phyloP scores from a whole-genome alignment of 2,329 filamentous ascomycete species.

The Talaromyces sp. region DNA sequence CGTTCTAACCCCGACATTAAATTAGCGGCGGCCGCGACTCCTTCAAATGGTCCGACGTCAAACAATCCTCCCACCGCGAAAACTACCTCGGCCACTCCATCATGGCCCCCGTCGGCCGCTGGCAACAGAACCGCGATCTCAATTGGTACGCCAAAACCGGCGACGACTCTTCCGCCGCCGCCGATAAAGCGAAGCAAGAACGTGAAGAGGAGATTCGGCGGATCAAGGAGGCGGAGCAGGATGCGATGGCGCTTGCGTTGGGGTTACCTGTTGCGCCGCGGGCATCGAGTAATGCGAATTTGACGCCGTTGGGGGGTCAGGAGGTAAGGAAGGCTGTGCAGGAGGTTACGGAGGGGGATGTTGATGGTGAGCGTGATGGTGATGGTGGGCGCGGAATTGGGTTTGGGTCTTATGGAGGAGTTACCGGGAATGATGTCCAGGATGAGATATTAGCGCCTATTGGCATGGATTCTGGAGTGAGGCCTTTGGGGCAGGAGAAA shows the following conservation, averaged over 20 bases:
- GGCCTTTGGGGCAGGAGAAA: slow-evolving; percentile 31
- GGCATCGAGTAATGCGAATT: slow-evolving; percentile 59
- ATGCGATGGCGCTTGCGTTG: slow-evolving; percentile 79
- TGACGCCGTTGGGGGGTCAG: slow-evolving; percentile 61
- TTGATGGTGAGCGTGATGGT: slow-evolving; percentile 29
- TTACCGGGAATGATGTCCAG: slow-evolving; percentile 29
- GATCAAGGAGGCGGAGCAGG: slow-evolving; percentile 89
- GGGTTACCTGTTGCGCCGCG: slow-evolving; percentile 69
- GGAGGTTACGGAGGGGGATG: slow-evolving; percentile 33
- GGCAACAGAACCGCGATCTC: slow-evolving; percentile 75
- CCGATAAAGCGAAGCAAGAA: slow-evolving; percentile 54
- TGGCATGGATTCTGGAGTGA: slow-evolving; percentile 25
- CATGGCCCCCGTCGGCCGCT: slow-evolving; percentile 88
- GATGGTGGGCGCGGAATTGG: slow-evolving; percentile 35
- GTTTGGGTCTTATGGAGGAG: slow-evolving; percentile 37
- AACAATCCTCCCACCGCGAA: slow-evolving; percentile 81
- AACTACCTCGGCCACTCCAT: slow-evolving; percentile 87
- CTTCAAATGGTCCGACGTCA: slow-evolving; percentile 96
- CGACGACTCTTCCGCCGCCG: slow-evolving; percentile 49
- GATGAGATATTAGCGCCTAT: slow-evolving; percentile 31
- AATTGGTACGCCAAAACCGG: slow-evolving; percentile 63
- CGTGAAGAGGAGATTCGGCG: slow-evolving; percentile 74
- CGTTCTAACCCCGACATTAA: slow-evolving; percentile 20
- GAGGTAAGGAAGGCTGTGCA: slow-evolving; percentile 57
- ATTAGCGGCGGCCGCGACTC: slow-evolving; percentile 79